Evolutionary conservation across 2,329 filamentous ascomycete genomes (phyloP), one percentile per base, ranked within the genome.

Genomic region (Stagonosporopsis vannaccii): DNA sequence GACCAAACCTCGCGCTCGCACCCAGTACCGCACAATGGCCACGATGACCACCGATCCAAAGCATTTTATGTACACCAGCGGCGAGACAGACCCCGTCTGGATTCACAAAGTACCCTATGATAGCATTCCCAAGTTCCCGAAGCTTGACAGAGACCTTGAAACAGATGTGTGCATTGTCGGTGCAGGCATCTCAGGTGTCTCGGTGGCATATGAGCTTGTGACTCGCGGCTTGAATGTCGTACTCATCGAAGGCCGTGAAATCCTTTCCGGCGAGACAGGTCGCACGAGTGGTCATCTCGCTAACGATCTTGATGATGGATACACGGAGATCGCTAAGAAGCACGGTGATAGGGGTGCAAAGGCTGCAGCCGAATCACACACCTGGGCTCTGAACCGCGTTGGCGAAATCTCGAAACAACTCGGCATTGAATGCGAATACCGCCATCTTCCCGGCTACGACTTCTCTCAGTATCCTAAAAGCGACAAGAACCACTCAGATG

Each of bases 361-460:
- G 52, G 62, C 72, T 0, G 82, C 82, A 0, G 83, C 82, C 0
- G 82, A 86, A 15, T 84, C 82, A 23, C 83, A 86, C 51, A 74
- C 76, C 0, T 86, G 82, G 80, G 84, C 83, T 0, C 62, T 85
- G 11, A 75, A 82, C 20, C 78, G 77, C 0, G 76, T 86, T 0
- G 83, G 82, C 0, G 78, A 85, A 53, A 73, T 86, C 2, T 72
- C 79, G 0, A 73, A 76, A 51, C 67, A 81, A 58, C 72, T 85
- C 6, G 78, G 77, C 4, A 82, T 86, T 28, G 82, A 85, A 0
- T 86, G 84, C 69, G 83, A 85, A 59, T 86, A 84, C 64, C 79
- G 83, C 6, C 71, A 72, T 32, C 61, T 86, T 2, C 79, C 78
- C 0, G 82, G 73, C 0, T 83, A 83, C 58, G 73, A 81, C 33